Evolutionary conservation across 148 eudicot genomes (phyloP), one percentile per base, ranked within the genome.

Genomic region (Fagopyrum esculentum): DNA sequence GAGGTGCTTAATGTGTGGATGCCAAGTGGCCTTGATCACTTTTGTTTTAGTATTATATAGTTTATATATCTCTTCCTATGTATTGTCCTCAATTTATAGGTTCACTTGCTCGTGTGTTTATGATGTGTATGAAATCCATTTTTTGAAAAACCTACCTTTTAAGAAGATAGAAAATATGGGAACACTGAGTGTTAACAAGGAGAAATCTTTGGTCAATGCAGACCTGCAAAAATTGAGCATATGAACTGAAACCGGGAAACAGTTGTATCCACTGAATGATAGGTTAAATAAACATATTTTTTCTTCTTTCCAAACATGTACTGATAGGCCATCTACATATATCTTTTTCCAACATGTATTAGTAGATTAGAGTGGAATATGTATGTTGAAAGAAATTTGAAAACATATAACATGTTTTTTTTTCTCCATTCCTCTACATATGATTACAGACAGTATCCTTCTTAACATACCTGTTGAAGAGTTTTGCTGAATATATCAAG

Each of bases 381-480:
- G n/a, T 66, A 35, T 66, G 17, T 43, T 17, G 17, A 30, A 64
- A 52, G 16, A n/a, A 35, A 73, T 43, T 16, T 44, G 60, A 35
- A 22, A 22, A 26, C 40, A 26, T 11, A 40, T 71, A 35, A 71
- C 22, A 50, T 0, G 54, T 7, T 54, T 44, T 56, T 44, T 56
- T 54, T 10, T 10, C 35, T 19, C 49, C 56, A 48, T 69, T 19
- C 60, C 74, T 73, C 61, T 40, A 12, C 30, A 4, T 66, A 15
- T 82, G 52, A 74, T 68, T 89, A 89, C 93, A 92, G 93, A 94
- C 98, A 22, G 98, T 94, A 56, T 91, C 98, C 74, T 94, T 94
- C 87, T 82, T 94, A 82, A 94, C 97, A 50, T 94, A 94, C 84
- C 87, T 94, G 73, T 79, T 94, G 92, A 94, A 92, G 89, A 87